Evolutionary conservation across 805 yeast genomes (phyloP), one percentile per base, ranked within the genome.

Genomic region (Candida sithepensis): DNA sequence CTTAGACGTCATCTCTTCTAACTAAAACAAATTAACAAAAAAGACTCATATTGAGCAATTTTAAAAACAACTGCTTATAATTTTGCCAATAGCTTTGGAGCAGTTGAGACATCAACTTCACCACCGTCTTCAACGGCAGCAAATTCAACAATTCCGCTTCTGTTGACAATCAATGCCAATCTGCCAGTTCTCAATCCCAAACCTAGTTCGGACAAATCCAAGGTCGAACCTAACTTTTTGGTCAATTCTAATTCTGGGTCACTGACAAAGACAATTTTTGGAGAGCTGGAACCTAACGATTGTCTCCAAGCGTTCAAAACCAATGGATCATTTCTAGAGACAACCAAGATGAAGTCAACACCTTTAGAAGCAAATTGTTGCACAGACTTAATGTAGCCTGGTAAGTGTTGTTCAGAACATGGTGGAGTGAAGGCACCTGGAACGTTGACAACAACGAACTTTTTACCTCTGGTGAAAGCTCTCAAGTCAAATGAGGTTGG

Each of bases 391-490:
- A 84, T 64, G 70, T 70, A 84, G 21, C 82, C 87, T 47, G 92
- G 92, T 50, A 85, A 75, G 67, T 85, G 94, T 57, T 78, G 73
- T 43, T 75, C 79, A 42, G 86, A 75, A 67, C 94, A 86, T 7
- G 92, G 81, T 47, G 92, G 95, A 23, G 96, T 86, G 74, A 86
- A 88, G 10, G 96, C 94, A 52, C 91, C 95, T 52, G 95, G 94
- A 30, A 87, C 90, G 49, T 85, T 75, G 28, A 88, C 88, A 57
- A 87, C 71, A 39, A 86, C 80, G 28, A 84, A 79, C 58, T 74
- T 81, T 71, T 81, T 79, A 43, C 66, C 64, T 50, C 63, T 55
- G 33, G 68, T 60, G 42, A 53, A 55, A 28, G 58, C 54, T 20
- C 60, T 60, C 43, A 72, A 62, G 47, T 73, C 68, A 39, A 66